Evolutionary conservation across 805 yeast species (phyloP).

Genomic region (Cyberlindnera bimundalis): DNA sequence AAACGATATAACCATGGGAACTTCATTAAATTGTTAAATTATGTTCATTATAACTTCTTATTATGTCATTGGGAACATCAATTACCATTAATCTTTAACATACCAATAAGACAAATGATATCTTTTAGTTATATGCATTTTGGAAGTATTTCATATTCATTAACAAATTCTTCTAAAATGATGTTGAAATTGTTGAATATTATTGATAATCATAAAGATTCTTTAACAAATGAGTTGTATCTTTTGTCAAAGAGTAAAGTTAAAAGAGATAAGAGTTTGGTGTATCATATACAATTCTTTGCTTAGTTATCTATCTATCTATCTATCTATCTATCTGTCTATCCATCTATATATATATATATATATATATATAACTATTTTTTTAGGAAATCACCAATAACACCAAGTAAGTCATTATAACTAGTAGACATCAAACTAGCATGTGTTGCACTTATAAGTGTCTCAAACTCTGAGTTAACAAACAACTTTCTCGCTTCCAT

Average conservation of each 20-base stretch:
- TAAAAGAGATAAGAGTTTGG: neutral
- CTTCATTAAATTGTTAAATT: slow-evolving; percentile 9
- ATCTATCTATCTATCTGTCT: too few species aligned
- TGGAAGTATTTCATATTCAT: slow-evolving; percentile 28
- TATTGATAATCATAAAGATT: slow-evolving; percentile 4
- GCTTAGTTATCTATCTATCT: neutral
- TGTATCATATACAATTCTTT: slow-evolving; percentile 4
- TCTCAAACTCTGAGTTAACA: neutral
- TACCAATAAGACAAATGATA: slow-evolving; percentile 22
- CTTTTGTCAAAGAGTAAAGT: neutral
- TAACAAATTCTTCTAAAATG: slow-evolving; percentile 23
- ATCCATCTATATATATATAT: too few species aligned
- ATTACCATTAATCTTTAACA: slow-evolving; percentile 33
- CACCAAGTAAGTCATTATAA: slow-evolving; percentile 4
- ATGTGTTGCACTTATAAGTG: slow-evolving; percentile 8
- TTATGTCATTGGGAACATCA: slow-evolving; percentile 30
- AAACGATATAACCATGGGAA: neutral
- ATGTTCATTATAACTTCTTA: slow-evolving; percentile 10
- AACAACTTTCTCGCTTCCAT: slow-evolving; percentile 4
- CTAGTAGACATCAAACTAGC: slow-evolving; percentile 8
- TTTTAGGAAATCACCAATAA: neutral
- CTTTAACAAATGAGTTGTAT: slow-evolving; percentile 1
- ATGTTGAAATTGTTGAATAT: slow-evolving; percentile 20
- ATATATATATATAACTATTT: neutral
- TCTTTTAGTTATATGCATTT: slow-evolving; percentile 21